Percentiles rank a stretch among this genome's conserved stretches.
phyloP scores from a whole-genome alignment of 306 rosid species.

The Quercus bicolor region DNA sequence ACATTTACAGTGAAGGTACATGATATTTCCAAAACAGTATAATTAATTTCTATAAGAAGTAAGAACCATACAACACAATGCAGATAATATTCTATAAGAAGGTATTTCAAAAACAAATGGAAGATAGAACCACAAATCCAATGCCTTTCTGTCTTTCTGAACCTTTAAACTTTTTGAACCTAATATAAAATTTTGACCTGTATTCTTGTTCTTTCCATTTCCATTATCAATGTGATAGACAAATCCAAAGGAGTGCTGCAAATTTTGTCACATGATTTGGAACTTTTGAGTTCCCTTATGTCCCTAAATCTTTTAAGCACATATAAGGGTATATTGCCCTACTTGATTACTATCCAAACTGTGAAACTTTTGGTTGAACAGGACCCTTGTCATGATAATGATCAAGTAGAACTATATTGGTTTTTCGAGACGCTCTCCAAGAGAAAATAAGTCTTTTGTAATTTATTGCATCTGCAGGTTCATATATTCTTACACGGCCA shows the following conservation, averaged over 20 bases:
- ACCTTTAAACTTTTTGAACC: not conserved
- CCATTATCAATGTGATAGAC: not conserved
- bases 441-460: not conserved
- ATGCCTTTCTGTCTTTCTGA: not conserved
- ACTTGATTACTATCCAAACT: not conserved
- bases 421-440: slow-evolving; percentile 13
- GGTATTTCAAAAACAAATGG: not conserved
- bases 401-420: not conserved
- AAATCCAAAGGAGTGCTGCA: too few relatives aligned
- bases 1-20: not conserved
- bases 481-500: not conserved
- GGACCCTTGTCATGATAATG: not conserved
- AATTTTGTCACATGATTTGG: too few relatives aligned
- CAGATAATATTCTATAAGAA: too few relatives aligned
- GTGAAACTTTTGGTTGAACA: not conserved
- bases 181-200: not conserved
- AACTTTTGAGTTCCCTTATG: too few relatives aligned
- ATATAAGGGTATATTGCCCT: too few relatives aligned
- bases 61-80: not conserved
- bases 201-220: not conserved
- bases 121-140: not conserved
- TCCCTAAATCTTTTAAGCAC: too few relatives aligned
- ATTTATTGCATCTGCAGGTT: not conserved
- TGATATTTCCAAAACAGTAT: not conserved
- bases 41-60: not conserved